phyloP scores from a whole-genome alignment of 2,329 filamentous ascomycete genomes.

The Botrytis fragariae region DNA sequence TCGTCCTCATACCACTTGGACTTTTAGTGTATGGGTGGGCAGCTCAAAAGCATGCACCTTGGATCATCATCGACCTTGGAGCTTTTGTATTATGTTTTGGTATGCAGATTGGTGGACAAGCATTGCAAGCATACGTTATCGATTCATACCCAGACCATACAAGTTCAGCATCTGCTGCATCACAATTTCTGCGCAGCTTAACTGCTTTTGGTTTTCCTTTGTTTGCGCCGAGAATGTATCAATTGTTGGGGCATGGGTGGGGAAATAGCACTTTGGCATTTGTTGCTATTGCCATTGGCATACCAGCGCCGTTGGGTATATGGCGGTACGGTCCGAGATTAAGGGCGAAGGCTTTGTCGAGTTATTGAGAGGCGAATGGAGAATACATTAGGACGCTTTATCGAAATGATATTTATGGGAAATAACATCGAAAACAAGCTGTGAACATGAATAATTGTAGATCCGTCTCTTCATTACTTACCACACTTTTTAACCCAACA shows the following conservation, averaged over 20 bases:
- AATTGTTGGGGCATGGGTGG: slow-evolving; percentile 45
- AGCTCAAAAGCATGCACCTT: slow-evolving; percentile 48
- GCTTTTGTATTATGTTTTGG: neutral
- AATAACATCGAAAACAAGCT: neutral
- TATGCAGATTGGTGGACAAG: slow-evolving; percentile 18
- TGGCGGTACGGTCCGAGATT: slow-evolving; percentile 41
- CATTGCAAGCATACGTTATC: slow-evolving; percentile 48
- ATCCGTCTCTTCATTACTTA: no score
- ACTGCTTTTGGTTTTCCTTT: slow-evolving; percentile 39
- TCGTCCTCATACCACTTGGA: slow-evolving; percentile 52
- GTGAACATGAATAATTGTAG: neutral
- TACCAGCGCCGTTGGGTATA: slow-evolving; percentile 46
- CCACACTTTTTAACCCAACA: neutral
- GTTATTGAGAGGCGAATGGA: slow-evolving; percentile 17
- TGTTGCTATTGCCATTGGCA: slow-evolving; percentile 42
- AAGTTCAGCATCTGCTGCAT: slow-evolving; percentile 42
- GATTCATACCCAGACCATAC: slow-evolving; percentile 44
- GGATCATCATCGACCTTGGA: slow-evolving; percentile 40
- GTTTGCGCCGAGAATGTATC: slow-evolving; percentile 27
- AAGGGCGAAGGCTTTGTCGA: slow-evolving; percentile 33
- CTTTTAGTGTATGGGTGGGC: slow-evolving; percentile 58
- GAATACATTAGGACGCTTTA: neutral
- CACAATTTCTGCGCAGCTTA: slow-evolving; percentile 28
- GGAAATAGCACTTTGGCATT: slow-evolving; percentile 42
- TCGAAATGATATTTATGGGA: neutral